Base-by-base conservation (phyloP, 306 rosid species). In the Cucumis melo region DNA sequence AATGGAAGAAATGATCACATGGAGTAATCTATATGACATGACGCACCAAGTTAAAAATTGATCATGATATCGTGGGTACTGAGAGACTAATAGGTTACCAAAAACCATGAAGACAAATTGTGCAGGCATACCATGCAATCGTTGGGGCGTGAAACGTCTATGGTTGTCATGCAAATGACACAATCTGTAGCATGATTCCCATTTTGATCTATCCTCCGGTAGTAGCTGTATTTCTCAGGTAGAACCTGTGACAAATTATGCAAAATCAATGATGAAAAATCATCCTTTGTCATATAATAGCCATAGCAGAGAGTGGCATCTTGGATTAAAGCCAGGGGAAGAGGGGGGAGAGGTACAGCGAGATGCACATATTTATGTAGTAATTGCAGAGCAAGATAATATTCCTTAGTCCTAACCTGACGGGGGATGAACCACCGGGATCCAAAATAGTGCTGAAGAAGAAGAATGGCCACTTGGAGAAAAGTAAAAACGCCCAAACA, bases 361-460 rank as follows among this genome's bases (percentile, higher is more conserved):
- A 72, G 53, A 10, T 59, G 67, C 16, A 61, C 42, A 7, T n/a
- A 38, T 55, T 4, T 56, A 36, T 23, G 10, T 34, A 20, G 20
- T 36, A 75, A 34, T 34, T 2, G 12, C 21, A 46, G 32, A 34
- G 70, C 16, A 65, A 42, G 46, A 39, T 21, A 63, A 17, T 23
- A 73, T 21, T 29, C 60, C 66, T 76, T 71, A 55, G 78, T 59
- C 39, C 81, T 38, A 75, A 94, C 98, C 96, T 94, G 99, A 78
- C 85, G 97, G 82, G 99, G 99, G 83, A 94, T 92, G 93, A 94
- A 94, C 91, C 99, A 94, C 23, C 97, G 89, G 38, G 99, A 92
- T 60, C 99, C 99, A 20, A 92, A 84, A 84, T 89, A 89, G 83
- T 94, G 97, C 86, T 94, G 99, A 82, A 94, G 93, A 74, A 94